phyloP scores from a whole-genome alignment of 2,329 filamentous ascomycete species.

The Aaosphaeria arxii region DNA sequence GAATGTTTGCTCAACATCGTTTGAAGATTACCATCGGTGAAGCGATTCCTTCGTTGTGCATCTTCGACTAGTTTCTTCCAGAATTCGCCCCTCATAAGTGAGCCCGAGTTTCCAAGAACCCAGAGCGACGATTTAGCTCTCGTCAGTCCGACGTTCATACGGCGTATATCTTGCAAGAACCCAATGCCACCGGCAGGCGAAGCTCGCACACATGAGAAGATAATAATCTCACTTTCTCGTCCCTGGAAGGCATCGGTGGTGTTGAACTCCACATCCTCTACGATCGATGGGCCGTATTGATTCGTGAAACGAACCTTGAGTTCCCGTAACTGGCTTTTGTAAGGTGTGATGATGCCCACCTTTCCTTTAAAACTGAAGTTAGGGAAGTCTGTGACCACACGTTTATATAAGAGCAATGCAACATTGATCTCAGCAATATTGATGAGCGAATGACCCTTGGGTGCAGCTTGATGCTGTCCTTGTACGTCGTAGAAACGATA shows the following conservation, averaged over 20 bases:
- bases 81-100: constrained; percentile 81
- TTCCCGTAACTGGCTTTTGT: constrained; percentile 86
- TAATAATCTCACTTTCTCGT: constrained; percentile 94
- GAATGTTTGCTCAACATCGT: constrained; percentile 55
- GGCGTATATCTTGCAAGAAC: constrained; percentile 96
- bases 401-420: constrained; percentile 79
- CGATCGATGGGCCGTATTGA: constrained; percentile 71
- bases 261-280: constrained; percentile 88
- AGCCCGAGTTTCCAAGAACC: constrained; percentile 90
- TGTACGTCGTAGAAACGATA: constrained; percentile 97
- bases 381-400: constrained; percentile 69
- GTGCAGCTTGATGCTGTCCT: constrained; percentile 78
- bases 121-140: constrained; percentile 95
- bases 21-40: constrained; percentile 67
- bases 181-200: constrained; percentile 91
- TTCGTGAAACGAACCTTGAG: constrained; percentile 72
- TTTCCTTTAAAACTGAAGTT: constrained; percentile 70
- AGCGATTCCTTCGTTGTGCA: constrained; percentile 69
- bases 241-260: constrained; percentile 98
- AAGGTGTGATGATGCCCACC: constrained; percentile 95
- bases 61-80: constrained; percentile 87
- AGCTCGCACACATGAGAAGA: constrained; percentile 96
- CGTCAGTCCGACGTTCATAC: constrained; percentile 98
- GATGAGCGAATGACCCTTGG: constrained; percentile 82
- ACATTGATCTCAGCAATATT: constrained; percentile 85